A percentile compares a stretch with the other conserved stretches of the same genome.
phyloP scores from a whole-genome alignment of 129 eudicot genomes.

The Flaveria linearis region DNA sequence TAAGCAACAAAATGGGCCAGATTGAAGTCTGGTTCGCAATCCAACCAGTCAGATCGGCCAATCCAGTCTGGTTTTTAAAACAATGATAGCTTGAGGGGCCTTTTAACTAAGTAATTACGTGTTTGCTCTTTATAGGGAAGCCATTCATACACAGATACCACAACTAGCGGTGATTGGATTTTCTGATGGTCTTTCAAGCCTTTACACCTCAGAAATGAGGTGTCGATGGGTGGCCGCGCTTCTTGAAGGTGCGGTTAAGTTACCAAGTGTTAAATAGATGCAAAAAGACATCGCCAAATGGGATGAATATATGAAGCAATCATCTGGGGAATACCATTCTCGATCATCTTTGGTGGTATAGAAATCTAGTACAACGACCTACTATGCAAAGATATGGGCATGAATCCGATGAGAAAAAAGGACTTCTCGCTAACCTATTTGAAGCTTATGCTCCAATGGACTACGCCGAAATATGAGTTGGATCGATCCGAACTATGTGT shows the following conservation, averaged over 20 bases:
- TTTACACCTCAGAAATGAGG: slow-evolving; percentile 8
- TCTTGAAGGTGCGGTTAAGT: slow-evolving; percentile 4
- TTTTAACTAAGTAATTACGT: background rate
- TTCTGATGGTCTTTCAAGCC: slow-evolving; percentile 11
- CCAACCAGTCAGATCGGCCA: too few species aligned
- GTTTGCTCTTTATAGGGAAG: background rate
- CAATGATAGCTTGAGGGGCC: too few species aligned
- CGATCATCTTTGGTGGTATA: slow-evolving; percentile 41
- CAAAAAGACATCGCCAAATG: slow-evolving; percentile 2
- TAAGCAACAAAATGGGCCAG: too few species aligned
- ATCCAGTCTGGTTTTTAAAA: too few species aligned
- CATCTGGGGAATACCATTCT: slow-evolving; percentile 42
- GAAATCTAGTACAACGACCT: slow-evolving; percentile 61
- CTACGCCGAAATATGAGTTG: slow-evolving; percentile 33
- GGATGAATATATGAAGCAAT: slow-evolving; percentile 7
- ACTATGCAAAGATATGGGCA: slow-evolving; percentile 18
- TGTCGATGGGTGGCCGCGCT: slow-evolving; percentile 1
- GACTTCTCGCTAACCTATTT: slow-evolving; percentile 38
- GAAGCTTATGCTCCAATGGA: slow-evolving; percentile 51
- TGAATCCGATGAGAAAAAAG: slow-evolving; percentile 36
- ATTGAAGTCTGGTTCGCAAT: too few species aligned
- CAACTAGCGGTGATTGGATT: slow-evolving; percentile 1
- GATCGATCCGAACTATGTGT: too few species aligned
- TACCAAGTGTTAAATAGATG: slow-evolving; percentile 6
- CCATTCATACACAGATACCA: background rate